phyloP scores from a whole-genome alignment of 169 alveolate genomes.

The Plasmodium falciparum region DNA sequence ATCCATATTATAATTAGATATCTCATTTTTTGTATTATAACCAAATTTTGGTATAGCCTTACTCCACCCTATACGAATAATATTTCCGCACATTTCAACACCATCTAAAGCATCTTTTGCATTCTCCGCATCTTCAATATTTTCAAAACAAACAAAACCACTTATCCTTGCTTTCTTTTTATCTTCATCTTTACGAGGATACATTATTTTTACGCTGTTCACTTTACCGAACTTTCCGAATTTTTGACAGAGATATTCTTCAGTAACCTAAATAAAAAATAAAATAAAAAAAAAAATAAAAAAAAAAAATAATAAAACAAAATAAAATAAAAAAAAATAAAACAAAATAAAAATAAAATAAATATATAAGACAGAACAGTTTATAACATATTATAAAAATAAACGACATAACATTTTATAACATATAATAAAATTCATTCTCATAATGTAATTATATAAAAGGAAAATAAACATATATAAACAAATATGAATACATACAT shows the following conservation, averaged over 20 bases:
- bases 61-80: conserved; percentile 86
- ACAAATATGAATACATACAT: no score
- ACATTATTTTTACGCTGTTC: conserved; percentile 89
- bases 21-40: conserved; percentile 15
- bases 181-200: conserved; percentile 89
- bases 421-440: no score
- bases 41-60: conserved; percentile 64
- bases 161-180: conserved; percentile 83
- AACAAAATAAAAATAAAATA: no score
- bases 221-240: conserved; percentile 89
- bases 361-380: no score
- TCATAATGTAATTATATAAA: no score
- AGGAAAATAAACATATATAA: no score
- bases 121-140: conserved; percentile 84
- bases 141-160: conserved; percentile 88
- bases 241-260: conserved; percentile 85
- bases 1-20: conserved; percentile 9
- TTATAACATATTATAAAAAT: no score
- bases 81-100: conserved; percentile 83
- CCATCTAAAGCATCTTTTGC: conserved; percentile 88
- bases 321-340: no score
- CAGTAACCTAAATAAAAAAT: conserved; percentile 81
- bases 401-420: no score
- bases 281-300: no score
- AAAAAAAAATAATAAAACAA: no score